Base-by-base conservation (phyloP, 345 rosid species). In the Acer negundo region DNA sequence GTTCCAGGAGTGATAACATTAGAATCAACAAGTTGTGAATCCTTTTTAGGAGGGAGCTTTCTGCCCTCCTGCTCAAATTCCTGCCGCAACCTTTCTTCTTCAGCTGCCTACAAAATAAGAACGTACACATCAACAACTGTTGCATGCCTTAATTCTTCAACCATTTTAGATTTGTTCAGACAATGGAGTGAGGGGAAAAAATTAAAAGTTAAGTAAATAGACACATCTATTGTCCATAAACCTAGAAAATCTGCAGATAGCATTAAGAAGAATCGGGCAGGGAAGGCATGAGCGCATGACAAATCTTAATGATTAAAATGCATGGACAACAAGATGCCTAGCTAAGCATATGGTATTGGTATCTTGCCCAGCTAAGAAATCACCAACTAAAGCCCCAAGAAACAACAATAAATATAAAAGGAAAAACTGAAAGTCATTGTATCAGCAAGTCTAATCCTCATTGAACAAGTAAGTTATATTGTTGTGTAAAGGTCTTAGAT, bases 1-100 rank as follows among this genome's bases (percentile, higher is more conserved):
- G 99, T 97, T 80, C 99, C 99, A 64, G 98, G 99, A 51, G 99
- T 97, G 71, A 97, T 93, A 68, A 97, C 89, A 80, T 97, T 97
- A 28, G 98, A 93, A 82, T 97, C 99, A 84, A 81, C 85, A 74
- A 80, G 73, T 80, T 91, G 93, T 10, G 96, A 88, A 20, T 82
- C 85, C 74, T 86, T 77, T 86, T 89, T 97, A 17, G 96, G 92
- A 76, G 98, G 96, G 59, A 97, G 87, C 69, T 82, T 89, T 82
- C 85, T 91, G 70, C 98, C 99, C 86, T 94, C 93, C 78, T 81
- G 88, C 84, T 84, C 97, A 84, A 97, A 97, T 80, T 93, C 96
- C 84, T 86, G 83, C 24, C 96, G 90, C 20, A 97, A 76, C 71
- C 78, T 80, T 81, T 88, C 93, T 86, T 97, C 98, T 87, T 93